Evolutionary conservation across 2,329 filamentous ascomycete genomes (phyloP), one percentile per base, ranked within the genome.

Genomic region (Paraconiothyrium sp.): DNA sequence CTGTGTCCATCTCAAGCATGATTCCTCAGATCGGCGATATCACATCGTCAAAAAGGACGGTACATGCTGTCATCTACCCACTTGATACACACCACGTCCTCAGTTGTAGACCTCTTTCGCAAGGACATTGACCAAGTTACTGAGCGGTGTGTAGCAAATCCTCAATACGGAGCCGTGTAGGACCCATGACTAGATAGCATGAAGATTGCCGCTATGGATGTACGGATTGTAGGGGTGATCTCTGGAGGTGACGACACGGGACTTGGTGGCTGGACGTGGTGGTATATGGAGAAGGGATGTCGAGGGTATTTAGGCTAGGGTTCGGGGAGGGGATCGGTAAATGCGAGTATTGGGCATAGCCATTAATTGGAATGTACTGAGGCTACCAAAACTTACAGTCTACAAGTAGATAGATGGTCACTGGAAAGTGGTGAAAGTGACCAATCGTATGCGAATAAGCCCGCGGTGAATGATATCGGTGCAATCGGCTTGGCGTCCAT

Each of bases 391-490:
- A 37, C 13, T 37, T 37, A 3, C 35, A 11, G 35, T 24, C 7
- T 48, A 20, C 6, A 13, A 49, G 27, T 34, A 35, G 20, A n/a
- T 16, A 16, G 24, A 30, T 11, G 6, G 7, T n/a, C 37, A 13
- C 13, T 50, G 27, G 2, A 35, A 35, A 16, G 2, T 34, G n/a
- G 9, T 46, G 5, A 22, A 34, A 47, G 20, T 35, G 54, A 56
- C 54, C 54, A 56, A 56, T 56, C 32, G 43, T 14, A 14, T 27
- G 54, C 54, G 27, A 34, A 9, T 56, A 34, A 16, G 43, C 54
- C 54, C 41, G 41, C 41, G 54, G 54, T 56, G 43, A 56, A 56
- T 55, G 52, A 20, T 4, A 39, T 27, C 20, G 16, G 48, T 34
- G n/a, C 22, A 22, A 55, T 22, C 14, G 27, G 35, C 52, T 46